phyloP scores from a whole-genome alignment of 345 rosid genomes.

The Citrus unshiu region DNA sequence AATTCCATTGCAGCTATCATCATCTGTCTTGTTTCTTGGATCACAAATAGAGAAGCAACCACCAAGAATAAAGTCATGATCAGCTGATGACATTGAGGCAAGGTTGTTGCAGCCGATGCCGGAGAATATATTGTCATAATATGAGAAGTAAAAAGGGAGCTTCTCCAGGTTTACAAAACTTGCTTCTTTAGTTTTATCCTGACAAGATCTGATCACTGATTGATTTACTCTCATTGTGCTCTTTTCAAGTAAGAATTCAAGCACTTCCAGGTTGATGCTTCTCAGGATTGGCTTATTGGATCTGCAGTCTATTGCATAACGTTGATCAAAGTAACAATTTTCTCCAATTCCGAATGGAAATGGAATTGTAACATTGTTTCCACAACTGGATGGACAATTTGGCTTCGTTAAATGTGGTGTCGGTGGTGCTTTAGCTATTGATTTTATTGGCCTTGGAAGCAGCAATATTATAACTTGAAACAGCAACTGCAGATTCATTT shows the following conservation, averaged over 20 bases:
- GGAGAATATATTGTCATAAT: not conserved
- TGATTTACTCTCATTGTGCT: not conserved
- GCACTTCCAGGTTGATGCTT: not conserved
- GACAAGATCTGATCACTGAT: not conserved
- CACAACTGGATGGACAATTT: not conserved
- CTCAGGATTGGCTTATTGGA: not conserved
- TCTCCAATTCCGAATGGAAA: constrained; percentile 4
- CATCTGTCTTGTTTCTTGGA: not conserved
- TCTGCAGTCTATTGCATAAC: not conserved
- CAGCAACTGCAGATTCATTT: not conserved
- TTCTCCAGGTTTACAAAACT: not conserved
- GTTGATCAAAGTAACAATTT: not conserved
- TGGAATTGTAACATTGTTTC: not conserved
- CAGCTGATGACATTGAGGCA: not conserved
- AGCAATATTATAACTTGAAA: not conserved
- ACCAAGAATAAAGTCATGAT: not conserved
- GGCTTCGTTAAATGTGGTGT: not conserved
- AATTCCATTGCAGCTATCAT: not conserved
- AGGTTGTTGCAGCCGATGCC: not conserved
- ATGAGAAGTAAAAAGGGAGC: not conserved
- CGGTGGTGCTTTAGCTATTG: not conserved
- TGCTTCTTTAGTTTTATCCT: not conserved
- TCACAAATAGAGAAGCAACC: not conserved
- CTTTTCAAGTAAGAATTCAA: not conserved
- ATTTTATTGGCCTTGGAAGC: not conserved